These are phyloP conservation scores for Fusarium zealandicum DNA, from an alignment of 2,329 filamentous ascomycete genomes.

Conservation along the genomic window DNA sequence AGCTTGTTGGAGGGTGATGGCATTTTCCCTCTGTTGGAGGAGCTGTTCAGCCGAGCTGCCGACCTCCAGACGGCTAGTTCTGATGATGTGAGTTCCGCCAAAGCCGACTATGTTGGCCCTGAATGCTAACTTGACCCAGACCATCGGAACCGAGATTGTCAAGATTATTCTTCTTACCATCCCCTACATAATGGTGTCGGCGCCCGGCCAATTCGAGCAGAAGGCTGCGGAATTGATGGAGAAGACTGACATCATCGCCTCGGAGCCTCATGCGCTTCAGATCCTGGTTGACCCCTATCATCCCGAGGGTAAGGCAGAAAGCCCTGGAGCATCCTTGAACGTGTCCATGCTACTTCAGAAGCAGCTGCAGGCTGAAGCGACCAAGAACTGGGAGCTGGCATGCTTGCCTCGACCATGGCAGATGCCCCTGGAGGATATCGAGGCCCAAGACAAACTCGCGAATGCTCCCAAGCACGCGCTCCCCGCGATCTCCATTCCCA, in stretches of 20 bases:
- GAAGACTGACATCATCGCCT: constrained; percentile 94
- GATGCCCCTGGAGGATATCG: constrained; percentile 66
- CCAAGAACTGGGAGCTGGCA: constrained; percentile 75
- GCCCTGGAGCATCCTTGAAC: constrained; percentile 69
- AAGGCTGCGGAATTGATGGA: constrained; percentile 83
- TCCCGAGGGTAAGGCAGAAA: constrained; percentile 67
- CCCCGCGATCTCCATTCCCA: constrained; percentile 77
- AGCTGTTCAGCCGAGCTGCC: constrained; percentile 90
- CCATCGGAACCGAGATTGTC: constrained; percentile 83
- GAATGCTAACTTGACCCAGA: constrained; percentile 50
- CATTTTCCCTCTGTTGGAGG: constrained; percentile 82
- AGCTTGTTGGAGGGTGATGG: constrained; percentile 82
- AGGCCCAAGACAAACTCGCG: constrained; percentile 65
- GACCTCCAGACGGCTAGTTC: constrained; percentile 92
- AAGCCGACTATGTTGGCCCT: neutral
- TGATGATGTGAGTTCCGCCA: constrained; percentile 75
- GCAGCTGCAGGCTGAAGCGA: constrained; percentile 81
- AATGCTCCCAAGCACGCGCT: constrained; percentile 76
- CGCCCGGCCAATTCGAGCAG: constrained; percentile 72
- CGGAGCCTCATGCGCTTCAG: constrained; percentile 85
- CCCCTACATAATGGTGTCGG: constrained; percentile 83
- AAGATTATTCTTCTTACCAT: constrained; percentile 96
- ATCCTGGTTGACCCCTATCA: constrained; percentile 86
- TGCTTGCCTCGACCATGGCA: constrained; percentile 74
- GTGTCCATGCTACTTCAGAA: constrained; percentile 83